Percentiles rank a stretch among this genome's conserved stretches.
Conservation (phyloP, 2,329 filamentous ascomycete species). For the Chrysoporthe austroafricana region DNA sequence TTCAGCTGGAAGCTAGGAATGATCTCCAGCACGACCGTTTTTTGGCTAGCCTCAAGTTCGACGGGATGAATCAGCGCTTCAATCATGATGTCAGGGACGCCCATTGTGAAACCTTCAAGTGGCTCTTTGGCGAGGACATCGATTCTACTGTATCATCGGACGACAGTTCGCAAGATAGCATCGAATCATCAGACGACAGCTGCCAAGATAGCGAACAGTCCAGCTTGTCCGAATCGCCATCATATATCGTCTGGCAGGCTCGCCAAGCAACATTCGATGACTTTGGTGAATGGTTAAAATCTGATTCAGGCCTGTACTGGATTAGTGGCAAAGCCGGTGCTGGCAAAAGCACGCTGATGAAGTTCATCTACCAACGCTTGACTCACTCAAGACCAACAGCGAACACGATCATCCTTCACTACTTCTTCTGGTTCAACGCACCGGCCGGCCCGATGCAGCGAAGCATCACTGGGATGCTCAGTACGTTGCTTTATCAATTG, state of each 20-base stretch:
- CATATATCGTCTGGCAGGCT: background rate
- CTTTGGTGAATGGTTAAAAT: conserved; percentile 10
- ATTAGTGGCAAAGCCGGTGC: conserved; percentile 15
- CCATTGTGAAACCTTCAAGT: background rate
- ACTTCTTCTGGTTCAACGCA: background rate
- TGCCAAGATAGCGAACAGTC: no score
- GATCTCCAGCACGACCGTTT: background rate
- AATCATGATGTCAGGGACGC: background rate
- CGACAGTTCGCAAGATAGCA: background rate
- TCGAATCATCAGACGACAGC: no score
- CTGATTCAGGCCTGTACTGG: conserved; percentile 9
- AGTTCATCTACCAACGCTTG: background rate
- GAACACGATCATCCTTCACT: background rate
- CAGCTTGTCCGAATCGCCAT: background rate
- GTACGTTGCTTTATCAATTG: background rate
- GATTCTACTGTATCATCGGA: background rate
- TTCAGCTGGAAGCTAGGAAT: background rate
- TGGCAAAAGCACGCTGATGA: conserved; percentile 11
- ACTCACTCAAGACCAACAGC: background rate
- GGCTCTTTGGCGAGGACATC: background rate
- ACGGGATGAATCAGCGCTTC: background rate
- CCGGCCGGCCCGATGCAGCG: background rate
- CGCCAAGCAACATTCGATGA: background rate
- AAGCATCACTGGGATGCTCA: background rate
- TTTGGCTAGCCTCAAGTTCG: background rate